Evolutionary conservation across 805 yeast genomes (phyloP), one percentile per base, ranked within the genome.

Genomic region (Millerago galiae): DNA sequence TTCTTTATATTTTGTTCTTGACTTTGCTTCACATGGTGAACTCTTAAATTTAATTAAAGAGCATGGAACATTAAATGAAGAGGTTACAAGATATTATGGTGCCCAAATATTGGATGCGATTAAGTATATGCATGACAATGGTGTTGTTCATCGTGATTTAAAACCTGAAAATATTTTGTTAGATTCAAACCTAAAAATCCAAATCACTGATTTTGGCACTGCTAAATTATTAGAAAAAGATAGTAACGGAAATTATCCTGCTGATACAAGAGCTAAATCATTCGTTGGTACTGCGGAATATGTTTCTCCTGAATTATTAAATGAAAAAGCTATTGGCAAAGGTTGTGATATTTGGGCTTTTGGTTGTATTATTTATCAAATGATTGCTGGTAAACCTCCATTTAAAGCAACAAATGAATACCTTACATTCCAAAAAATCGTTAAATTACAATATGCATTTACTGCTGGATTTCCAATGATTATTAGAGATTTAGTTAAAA

Each of bases 311-410:
- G 95, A 85, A 54, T 64, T 85, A 31, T 65, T 85, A 45, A 86
- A 70, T 48, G 84, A 75, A 54, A 84, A 83, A 53, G 81, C 77
- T 43, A 86, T 88, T 0, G 97, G 97, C 1, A 81, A 79, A 52
- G 89, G 97, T 1, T 85, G 96, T 39, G 99, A 93, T 63, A 82
- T 93, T n/a, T 93, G 99, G 99, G 91, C 98, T 10, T 86, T 95
- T 62, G 99, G 99, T 1, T 89, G 98, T 60, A 91, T 93, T 8
- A 62, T 93, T 1, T 93, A 85, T 61, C 98, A 93, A 60, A 87
- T 93, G 95, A 79, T 90, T 18, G 95, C 95, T 47, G 96, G 97
- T 0, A 76, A 74, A 49, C 93, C 97, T 1, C 95, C 95, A 5
- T 85, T 85, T 60, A 84, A 83, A 56, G 95, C 90, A 2, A 72